Base-by-base conservation (phyloP, 768 basidiomycete species). In the Royoungia palumana region DNA sequence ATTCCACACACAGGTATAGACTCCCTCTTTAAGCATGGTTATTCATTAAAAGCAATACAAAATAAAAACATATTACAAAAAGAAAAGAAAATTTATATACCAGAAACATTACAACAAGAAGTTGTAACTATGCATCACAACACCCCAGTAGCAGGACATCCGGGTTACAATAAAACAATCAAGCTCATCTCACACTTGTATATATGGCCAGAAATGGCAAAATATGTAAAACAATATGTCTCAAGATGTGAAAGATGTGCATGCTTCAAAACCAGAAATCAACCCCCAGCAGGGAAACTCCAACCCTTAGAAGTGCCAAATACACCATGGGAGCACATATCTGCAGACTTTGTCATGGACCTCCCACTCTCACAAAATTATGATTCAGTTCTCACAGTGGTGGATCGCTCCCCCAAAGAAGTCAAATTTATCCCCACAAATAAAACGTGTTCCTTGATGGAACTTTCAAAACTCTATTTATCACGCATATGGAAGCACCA, bases 401-500 rank as follows among this genome's bases (percentile, higher is more conserved):
- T 45, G 4, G 28, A 28, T 28, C 28, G 28, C 6, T 28, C 12
- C 9, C 12, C 11, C 6, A 28, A 28, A 28, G 28, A 28, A 28
- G 28, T 28, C 28, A 11, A 28, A 28, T 28, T 28, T 28, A 28
- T 28, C 11, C 28, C 28, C 4, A 8, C 7, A 6, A 4, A 28
- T 11, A 28, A 28, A 28, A 28, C 8, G 24, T 25, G 24, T 25
- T 5, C 24, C 4, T 25, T 8, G 4, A 25, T 25, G 24, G 24
- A 25, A 5, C 24, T 25, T 25, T 4, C 24, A 5, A 25, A 25
- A 25, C 4, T 25, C 8, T 25, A 25, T 8, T 8, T 25, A 5
- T 25, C 28, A 5, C 28, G 41, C 17, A 35, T 53, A 1, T 53
- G 51, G 35, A 48, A 44, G 12, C 3, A 44, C 4, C 46, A 53